Evolutionary conservation across 1,139 yeast genomes (phyloP), one percentile per base, ranked within the genome.

Genomic region (Chernovozyma aurita): DNA sequence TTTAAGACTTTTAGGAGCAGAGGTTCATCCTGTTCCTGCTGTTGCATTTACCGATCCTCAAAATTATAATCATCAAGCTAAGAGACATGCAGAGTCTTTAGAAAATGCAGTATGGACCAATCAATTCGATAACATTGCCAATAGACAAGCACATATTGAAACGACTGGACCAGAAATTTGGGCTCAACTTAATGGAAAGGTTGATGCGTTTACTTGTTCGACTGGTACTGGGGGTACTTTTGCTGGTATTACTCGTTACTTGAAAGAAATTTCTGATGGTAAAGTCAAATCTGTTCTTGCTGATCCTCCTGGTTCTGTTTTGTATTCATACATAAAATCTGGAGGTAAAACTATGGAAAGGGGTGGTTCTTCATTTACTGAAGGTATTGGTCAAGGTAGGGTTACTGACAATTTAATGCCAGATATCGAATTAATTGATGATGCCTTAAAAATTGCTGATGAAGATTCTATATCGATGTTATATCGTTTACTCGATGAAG

Each of bases 381-480:
- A 88, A 62, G 97, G 97, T 28, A 86, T 88, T 61, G 97, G 97
- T 26, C 97, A 88, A 61, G 96, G 95, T 33, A 74, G 97, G 49
- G 83, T 88, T 49, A 88, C 97, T 7, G 84, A 77, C 44, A 88
- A 88, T 57, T 72, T 88, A 60, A 68, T 70, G 28, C 85, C 80
- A 27, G 95, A 86, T 44, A 61, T 87, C 24, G 81, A 73, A 14
- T 52, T 75, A 17, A 73, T 85, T 33, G 84, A 87, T 49, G 95
- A 85, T 49, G 92, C 90, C 6, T 60, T 85, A 36, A 72, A 75
- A 44, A 78, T 88, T 37, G 76, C 88, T 1, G 97, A 88, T 58
- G 80, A 80, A 47, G 73, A 77, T 12, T 72, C 85, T 25, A 86
- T 90, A 49, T 77, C 69, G 33, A 90, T 88, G 97, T 66, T 87